Percentiles rank a stretch among this genome's conserved stretches.
Evolutionary conservation across 805 yeast species (phyloP).

Genomic region (Kazachstania kunashirensis): DNA sequence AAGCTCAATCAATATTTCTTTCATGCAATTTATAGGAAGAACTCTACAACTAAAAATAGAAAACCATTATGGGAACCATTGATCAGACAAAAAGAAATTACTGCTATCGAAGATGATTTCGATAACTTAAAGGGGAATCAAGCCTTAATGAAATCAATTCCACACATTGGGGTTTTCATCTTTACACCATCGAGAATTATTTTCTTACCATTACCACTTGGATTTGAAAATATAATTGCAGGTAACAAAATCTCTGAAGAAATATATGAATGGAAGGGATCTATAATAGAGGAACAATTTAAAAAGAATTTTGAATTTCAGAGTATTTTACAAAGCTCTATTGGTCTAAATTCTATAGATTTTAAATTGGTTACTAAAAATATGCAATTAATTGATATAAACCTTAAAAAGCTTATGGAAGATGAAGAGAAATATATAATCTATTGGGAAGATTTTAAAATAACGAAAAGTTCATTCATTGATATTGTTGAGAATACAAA

Average conservation of each 20-base stretch:
- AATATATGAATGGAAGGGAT: slow-evolving; percentile 3
- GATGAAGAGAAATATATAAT: slow-evolving; percentile 6
- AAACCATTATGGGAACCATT: slow-evolving; percentile 4
- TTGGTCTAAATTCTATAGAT: neutral
- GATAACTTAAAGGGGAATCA: neutral
- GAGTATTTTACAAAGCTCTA: neutral
- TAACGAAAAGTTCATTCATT: slow-evolving; percentile 2
- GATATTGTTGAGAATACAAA: neutral
- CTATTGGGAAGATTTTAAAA: slow-evolving; percentile 6
- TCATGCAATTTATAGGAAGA: slow-evolving; percentile 7
- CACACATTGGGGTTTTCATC: slow-evolving; percentile 17
- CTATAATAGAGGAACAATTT: neutral
- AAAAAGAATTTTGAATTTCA: neutral
- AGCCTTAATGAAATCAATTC: slow-evolving; percentile 8
- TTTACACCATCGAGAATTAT: slow-evolving; percentile 8
- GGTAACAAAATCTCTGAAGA: slow-evolving; percentile 5
- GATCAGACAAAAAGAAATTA: slow-evolving; percentile 1
- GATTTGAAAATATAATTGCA: slow-evolving; percentile 12
- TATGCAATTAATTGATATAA: neutral
- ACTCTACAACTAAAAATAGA: neutral
- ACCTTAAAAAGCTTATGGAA: slow-evolving; percentile 4
- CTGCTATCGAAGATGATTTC: neutral
- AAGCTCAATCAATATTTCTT: slow-evolving; percentile 3
- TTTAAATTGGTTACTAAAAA: slow-evolving; percentile 4
- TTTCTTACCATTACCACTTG: slow-evolving; percentile 12